Conservation (phyloP, 2,329 filamentous ascomycete genomes). For the Diaporthe sp. region DNA sequence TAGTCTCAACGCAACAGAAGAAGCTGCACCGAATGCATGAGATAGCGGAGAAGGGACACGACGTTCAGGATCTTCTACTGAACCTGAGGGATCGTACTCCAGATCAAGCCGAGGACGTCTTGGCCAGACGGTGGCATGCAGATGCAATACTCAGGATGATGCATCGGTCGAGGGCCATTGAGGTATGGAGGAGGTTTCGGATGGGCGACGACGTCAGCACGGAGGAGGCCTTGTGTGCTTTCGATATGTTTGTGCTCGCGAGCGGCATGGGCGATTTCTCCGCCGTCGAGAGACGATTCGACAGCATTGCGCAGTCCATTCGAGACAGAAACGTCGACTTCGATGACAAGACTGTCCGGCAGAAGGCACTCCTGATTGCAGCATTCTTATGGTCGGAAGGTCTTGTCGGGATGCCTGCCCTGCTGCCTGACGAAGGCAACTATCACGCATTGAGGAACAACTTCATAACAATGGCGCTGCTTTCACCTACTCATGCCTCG, state of each 20-base stretch:
- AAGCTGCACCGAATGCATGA: slow-evolving; percentile 68
- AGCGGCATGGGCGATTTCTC: slow-evolving; percentile 57
- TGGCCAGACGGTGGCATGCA: slow-evolving; percentile 73
- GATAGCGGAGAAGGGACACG: slow-evolving; percentile 69
- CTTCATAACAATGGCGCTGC: slow-evolving; percentile 73
- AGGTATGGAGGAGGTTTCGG: slow-evolving; percentile 68
- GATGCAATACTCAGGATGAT: slow-evolving; percentile 70
- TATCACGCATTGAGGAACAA: slow-evolving; percentile 76
- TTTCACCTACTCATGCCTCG: slow-evolving; percentile 63
- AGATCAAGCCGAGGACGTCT: slow-evolving; percentile 67
- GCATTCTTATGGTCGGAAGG: slow-evolving; percentile 64
- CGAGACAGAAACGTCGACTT: slow-evolving; percentile 58
- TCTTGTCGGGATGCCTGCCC: slow-evolving; percentile 60
- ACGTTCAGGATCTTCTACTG: slow-evolving; percentile 73
- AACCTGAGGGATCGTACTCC: slow-evolving; percentile 59
- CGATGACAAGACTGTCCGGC: slow-evolving; percentile 57
- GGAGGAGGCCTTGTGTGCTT: slow-evolving; percentile 71
- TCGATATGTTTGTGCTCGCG: slow-evolving; percentile 74
- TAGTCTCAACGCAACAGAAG: slow-evolving; percentile 67
- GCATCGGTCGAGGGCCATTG: slow-evolving; percentile 70
- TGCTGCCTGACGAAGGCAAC: slow-evolving; percentile 48
- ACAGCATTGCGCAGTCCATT: slow-evolving; percentile 62
- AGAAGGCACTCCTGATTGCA: slow-evolving; percentile 67
- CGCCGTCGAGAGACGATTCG: slow-evolving; percentile 50
- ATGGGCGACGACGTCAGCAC: slow-evolving; percentile 63